Percentiles rank a stretch among this genome's conserved stretches.
Conservation (phyloP, 2,329 filamentous ascomycete genomes). For the Sporothrix brasiliensis region DNA sequence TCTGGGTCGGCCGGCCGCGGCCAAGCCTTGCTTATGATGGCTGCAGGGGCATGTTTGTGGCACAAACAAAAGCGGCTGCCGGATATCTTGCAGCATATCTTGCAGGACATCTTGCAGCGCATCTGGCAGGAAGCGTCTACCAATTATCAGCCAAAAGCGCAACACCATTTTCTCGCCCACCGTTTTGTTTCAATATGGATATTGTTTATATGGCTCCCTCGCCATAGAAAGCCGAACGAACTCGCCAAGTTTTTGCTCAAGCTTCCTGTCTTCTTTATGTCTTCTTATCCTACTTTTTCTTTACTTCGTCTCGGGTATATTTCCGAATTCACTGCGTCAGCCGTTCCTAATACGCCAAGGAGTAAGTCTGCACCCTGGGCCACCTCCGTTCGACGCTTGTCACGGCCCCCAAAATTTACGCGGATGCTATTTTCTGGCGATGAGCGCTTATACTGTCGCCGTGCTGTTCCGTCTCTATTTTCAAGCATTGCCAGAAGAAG, state of each 20-base stretch:
- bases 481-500: neutral
- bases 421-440: neutral
- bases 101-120: neutral
- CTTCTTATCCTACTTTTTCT: neutral
- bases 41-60: neutral
- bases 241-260: neutral
- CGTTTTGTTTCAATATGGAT: neutral
- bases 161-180: neutral
- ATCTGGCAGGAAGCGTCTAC: neutral
- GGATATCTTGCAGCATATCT: slow-evolving; percentile 14
- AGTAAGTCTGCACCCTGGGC: too few relatives aligned
- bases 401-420: neutral
- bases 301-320: neutral
- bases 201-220: neutral
- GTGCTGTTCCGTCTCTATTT: neutral
- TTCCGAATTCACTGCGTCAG: too few relatives aligned
- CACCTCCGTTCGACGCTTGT: neutral
- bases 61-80: neutral
- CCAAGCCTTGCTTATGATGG: neutral
- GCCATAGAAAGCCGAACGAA: neutral
- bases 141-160: neutral
- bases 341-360: too few relatives aligned
- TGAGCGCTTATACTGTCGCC: neutral
- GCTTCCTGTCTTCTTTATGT: neutral
- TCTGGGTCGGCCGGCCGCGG: neutral